Percentiles rank a stretch among this genome's conserved stretches.
These are phyloP conservation scores for Boletus patriciae DNA, from an alignment of 768 basidiomycete genomes.

Conservation along the genomic window DNA sequence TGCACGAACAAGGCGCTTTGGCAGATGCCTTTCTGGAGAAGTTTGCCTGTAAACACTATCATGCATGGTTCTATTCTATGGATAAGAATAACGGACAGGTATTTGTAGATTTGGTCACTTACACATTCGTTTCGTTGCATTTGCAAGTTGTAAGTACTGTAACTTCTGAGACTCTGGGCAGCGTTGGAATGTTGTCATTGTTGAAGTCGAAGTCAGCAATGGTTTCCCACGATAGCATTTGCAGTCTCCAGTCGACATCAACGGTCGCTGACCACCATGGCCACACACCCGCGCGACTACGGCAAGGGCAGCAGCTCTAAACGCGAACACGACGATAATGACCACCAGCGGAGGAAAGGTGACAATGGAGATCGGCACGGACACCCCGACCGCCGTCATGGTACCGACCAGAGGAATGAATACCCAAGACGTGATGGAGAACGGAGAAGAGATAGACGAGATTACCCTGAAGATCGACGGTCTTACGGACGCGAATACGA, in stretches of 20 bases:
- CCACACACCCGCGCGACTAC: slow-evolving; percentile 15
- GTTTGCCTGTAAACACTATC: slow-evolving; percentile 9
- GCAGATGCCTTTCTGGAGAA: slow-evolving; percentile 12
- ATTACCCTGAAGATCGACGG: slow-evolving; percentile 18
- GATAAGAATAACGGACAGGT: background rate
- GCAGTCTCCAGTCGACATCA: background rate
- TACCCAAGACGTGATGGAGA: slow-evolving; percentile 24
- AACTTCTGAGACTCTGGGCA: background rate
- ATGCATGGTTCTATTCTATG: background rate
- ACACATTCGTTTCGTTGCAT: background rate
- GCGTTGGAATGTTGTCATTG: no score
- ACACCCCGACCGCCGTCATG: slow-evolving; percentile 18
- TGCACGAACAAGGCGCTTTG: slow-evolving; percentile 16
- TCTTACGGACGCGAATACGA: slow-evolving; percentile 23
- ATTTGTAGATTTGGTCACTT: background rate
- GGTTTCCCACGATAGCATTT: slow-evolving; percentile 19
- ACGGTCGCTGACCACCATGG: slow-evolving; percentile 12
- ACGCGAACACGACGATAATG: slow-evolving; percentile 15
- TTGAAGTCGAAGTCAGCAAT: background rate
- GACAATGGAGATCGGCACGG: slow-evolving; percentile 4
- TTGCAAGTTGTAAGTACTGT: background rate
- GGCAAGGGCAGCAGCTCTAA: slow-evolving; percentile 9
- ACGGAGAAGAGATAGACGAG: slow-evolving; percentile 18
- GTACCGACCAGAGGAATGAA: slow-evolving; percentile 14
- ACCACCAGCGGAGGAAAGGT: slow-evolving; percentile 10